These are phyloP conservation scores for Paraphoma sp. DNA, from an alignment of 2,329 filamentous ascomycete genomes.

Conservation along the genomic window DNA sequence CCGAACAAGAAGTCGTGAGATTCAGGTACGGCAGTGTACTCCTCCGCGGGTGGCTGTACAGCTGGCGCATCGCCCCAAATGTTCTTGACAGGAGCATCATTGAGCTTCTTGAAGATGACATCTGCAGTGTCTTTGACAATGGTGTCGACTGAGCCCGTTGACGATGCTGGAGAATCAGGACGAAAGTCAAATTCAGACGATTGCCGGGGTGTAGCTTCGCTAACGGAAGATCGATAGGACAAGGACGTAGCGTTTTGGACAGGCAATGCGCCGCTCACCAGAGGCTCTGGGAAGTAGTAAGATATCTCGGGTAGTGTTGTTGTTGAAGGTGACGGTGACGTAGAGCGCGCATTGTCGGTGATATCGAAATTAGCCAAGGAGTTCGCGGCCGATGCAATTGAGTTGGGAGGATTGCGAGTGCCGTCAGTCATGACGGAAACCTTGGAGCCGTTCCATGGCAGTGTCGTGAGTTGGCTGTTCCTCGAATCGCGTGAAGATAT, in stretches of 20 bases:
- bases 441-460: constrained; percentile 21
- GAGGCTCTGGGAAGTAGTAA: constrained; percentile 35
- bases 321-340: constrained; percentile 25
- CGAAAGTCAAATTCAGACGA: constrained; percentile 7
- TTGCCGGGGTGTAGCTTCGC: constrained; percentile 7
- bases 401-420: constrained; percentile 39
- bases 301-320: constrained; percentile 32
- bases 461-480: constrained; percentile 10
- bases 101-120: constrained; percentile 34
- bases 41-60: constrained; percentile 15
- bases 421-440: constrained; percentile 32
- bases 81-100: constrained; percentile 24
- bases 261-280: constrained; percentile 20
- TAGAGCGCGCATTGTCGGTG: constrained; percentile 9
- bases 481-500: constrained; percentile 21
- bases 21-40: constrained; percentile 25
- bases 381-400: constrained; percentile 30
- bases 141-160: constrained; percentile 26
- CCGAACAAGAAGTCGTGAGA: constrained; percentile 39
- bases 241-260: constrained; percentile 1
- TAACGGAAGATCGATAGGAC: constrained; percentile 1
- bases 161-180: constrained; percentile 27
- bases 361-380: constrained; percentile 17
- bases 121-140: constrained; percentile 34
- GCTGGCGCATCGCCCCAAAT: constrained; percentile 22